Evolutionary conservation across 768 basidiomycete species (phyloP).

Genomic region (Phanerochaete sordida): DNA sequence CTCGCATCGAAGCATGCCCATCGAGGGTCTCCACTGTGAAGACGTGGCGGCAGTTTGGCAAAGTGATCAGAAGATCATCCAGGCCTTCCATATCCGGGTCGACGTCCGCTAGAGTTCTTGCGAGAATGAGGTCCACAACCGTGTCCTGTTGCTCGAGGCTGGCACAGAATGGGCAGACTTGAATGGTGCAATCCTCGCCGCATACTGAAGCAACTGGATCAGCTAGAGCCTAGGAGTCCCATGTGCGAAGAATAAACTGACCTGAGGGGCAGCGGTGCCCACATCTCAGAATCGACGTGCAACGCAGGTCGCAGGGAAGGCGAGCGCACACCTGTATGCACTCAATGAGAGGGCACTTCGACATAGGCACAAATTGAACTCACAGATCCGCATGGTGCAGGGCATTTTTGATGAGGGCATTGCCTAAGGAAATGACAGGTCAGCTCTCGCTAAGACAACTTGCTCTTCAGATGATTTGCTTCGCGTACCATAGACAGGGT

Average conservation of each 20-base stretch:
- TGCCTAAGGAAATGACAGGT: neutral
- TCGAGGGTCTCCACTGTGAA: conserved; percentile 75
- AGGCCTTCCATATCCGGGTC: conserved; percentile 34
- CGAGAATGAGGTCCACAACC: conserved; percentile 58
- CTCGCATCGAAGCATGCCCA: conserved; percentile 46
- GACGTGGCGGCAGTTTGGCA: conserved; percentile 55
- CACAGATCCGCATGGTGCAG: conserved; percentile 67
- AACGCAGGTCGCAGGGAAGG: conserved; percentile 59
- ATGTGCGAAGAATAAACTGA: conserved; percentile 25
- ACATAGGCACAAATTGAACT: conserved; percentile 23
- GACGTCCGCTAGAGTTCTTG: conserved; percentile 47
- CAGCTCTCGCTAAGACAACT: neutral
- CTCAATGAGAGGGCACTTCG: neutral
- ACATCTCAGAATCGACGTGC: conserved; percentile 44
- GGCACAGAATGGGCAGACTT: conserved; percentile 53
- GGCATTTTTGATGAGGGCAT: conserved; percentile 53
- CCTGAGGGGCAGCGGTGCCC: conserved; percentile 69
- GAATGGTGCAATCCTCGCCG: conserved; percentile 57
- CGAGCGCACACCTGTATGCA: conserved; percentile 53
- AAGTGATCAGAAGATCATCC: conserved; percentile 55
- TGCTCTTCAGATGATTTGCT: no score
- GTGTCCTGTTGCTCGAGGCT: conserved; percentile 31
- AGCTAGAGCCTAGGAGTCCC: no score
- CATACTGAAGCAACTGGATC: no score
- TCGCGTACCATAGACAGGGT: conserved; percentile 47